These are phyloP conservation scores for Penicillium hesseltinei DNA, from an alignment of 2,329 filamentous ascomycete genomes.

Conservation along the genomic window DNA sequence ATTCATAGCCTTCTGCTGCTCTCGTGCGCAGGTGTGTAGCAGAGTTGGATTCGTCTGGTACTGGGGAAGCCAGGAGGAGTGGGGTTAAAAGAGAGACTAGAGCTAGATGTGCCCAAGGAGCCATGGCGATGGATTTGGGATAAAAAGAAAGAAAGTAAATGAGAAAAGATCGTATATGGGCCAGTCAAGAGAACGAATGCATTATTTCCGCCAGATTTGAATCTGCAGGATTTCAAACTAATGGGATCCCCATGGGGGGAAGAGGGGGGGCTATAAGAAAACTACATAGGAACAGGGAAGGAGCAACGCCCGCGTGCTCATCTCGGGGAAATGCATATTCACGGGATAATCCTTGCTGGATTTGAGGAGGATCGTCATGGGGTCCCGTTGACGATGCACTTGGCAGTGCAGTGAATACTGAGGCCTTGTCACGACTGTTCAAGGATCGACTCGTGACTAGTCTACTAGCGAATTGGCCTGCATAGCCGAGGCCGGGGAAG, in stretches of 20 bases:
- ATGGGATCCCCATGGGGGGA: background rate
- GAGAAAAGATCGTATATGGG: background rate
- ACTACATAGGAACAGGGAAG: background rate
- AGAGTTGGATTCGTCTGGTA: conserved; percentile 7
- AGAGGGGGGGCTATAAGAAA: background rate
- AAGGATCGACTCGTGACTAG: background rate
- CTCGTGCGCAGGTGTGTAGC: conserved; percentile 16
- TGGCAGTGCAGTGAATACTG: background rate
- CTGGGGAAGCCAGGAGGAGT: conserved; percentile 8
- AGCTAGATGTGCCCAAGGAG: conserved; percentile 19
- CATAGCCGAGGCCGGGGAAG: conserved; percentile 11
- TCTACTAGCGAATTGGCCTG: conserved; percentile 11
- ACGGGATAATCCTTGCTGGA: background rate
- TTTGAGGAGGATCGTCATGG: conserved; percentile 2
- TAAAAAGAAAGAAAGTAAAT: background rate
- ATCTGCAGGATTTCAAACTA: background rate
- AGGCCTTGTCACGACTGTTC: background rate
- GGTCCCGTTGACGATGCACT: background rate
- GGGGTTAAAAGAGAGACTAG: conserved; percentile 18
- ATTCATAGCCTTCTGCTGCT: conserved; percentile 25
- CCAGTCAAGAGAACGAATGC: conserved; percentile 3
- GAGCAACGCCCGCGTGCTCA: conserved; percentile 2
- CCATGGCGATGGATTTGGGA: conserved; percentile 12
- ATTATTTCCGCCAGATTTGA: background rate
- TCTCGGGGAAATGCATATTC: conserved; percentile 1